phyloP scores from a whole-genome alignment of 129 eudicot species.

The Flaveria bidentis region DNA sequence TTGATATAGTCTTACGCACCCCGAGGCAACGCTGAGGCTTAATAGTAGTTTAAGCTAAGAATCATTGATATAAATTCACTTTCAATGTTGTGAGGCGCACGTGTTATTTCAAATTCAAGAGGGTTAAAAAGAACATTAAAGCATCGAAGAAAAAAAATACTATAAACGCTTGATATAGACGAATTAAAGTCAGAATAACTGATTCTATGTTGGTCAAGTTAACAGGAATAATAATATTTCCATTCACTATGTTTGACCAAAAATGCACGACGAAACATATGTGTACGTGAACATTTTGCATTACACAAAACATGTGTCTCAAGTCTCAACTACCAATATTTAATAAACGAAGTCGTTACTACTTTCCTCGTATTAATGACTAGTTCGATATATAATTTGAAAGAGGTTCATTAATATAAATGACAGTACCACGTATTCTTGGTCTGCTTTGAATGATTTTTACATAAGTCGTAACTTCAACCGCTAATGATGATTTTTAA shows the following conservation, averaged over 20 bases:
- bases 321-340: slow-evolving; percentile 36
- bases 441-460: not conserved
- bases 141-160: not conserved
- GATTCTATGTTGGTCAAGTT: slow-evolving; percentile 30
- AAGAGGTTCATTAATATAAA: not conserved
- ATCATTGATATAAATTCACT: not conserved
- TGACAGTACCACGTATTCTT: not conserved
- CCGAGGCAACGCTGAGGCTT: too few relatives aligned
- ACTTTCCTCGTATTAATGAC: not conserved
- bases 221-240: slow-evolving; percentile 16
- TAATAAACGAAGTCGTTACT: slow-evolving; percentile 3
- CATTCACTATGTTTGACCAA: slow-evolving; percentile 41
- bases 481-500: too few relatives aligned
- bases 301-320: slow-evolving; percentile 32
- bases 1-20: too few relatives aligned
- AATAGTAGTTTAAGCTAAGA: too few relatives aligned
- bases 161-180: not conserved
- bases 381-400: not conserved
- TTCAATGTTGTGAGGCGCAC: slow-evolving; percentile 15
- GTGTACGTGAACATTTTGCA: slow-evolving; percentile 26
- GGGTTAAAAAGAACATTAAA: not conserved
- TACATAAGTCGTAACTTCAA: too few relatives aligned
- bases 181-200: slow-evolving; percentile 10
- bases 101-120: not conserved
- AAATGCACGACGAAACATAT: slow-evolving; percentile 16